These are phyloP conservation scores for Ustilaginoidea virens DNA, from an alignment of 2,329 filamentous ascomycete species.

Conservation along the genomic window DNA sequence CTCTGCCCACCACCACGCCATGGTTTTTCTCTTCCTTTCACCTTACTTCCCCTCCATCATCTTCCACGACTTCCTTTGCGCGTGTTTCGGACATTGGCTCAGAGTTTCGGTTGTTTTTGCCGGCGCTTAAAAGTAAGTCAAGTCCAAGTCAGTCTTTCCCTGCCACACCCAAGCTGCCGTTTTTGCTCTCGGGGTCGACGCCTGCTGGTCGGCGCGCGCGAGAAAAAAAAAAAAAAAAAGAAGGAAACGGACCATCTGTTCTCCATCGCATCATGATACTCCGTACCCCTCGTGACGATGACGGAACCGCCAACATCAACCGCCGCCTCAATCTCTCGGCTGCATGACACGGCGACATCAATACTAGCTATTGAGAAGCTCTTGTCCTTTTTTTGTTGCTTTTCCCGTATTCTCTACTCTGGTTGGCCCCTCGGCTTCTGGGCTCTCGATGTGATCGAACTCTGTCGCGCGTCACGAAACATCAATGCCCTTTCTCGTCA, in stretches of 20 bases:
- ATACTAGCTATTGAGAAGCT: too few species aligned
- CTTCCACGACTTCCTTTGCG: conserved; percentile 29
- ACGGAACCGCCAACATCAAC: conserved; percentile 4
- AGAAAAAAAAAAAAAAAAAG: too few species aligned
- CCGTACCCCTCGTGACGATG: conserved; percentile 7
- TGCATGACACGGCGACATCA: neutral
- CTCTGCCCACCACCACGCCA: conserved; percentile 17
- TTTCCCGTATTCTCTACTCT: too few species aligned
- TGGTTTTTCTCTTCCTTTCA: conserved; percentile 13
- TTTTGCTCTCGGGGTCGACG: conserved; percentile 1
- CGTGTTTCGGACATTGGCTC: conserved; percentile 28
- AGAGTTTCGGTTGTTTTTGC: conserved; percentile 30
- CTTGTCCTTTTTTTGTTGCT: too few species aligned
- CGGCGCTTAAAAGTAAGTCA: conserved; percentile 40
- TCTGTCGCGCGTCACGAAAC: too few species aligned
- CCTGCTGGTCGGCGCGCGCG: conserved; percentile 1
- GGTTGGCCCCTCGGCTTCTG: too few species aligned
- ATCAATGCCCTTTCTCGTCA: too few species aligned
- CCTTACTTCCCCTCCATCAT: conserved; percentile 16
- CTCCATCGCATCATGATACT: conserved; percentile 6
- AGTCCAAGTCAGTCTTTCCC: conserved; percentile 8
- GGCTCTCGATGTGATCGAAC: too few species aligned
- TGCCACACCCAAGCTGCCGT: neutral
- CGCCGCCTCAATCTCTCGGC: neutral
- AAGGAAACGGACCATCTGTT: neutral